Conservation (phyloP, 2,329 filamentous ascomycete genomes). For the Aschersonia sp. region DNA sequence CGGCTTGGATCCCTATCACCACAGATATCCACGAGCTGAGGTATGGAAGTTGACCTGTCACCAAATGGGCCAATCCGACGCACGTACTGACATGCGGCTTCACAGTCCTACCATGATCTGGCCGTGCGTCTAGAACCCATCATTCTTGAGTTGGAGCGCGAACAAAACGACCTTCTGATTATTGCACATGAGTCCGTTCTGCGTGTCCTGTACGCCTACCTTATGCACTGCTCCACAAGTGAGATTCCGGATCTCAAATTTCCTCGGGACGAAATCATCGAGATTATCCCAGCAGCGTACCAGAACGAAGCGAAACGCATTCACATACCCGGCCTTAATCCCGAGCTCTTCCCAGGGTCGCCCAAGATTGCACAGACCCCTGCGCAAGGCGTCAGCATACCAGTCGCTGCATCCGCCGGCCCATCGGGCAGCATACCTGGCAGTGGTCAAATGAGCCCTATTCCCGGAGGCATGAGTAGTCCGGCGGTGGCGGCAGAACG, state of each 20-base stretch:
- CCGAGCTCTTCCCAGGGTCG: constrained; percentile 57
- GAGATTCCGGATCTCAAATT: constrained; percentile 90
- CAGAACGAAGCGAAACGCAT: constrained; percentile 92
- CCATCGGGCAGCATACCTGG: constrained; percentile 12
- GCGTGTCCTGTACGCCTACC: constrained; percentile 87
- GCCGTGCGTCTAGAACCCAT: constrained; percentile 97
- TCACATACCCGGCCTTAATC: constrained; percentile 57
- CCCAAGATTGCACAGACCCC: constrained; percentile 73
- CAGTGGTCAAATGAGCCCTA: constrained; percentile 28
- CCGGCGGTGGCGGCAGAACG: constrained; percentile 28
- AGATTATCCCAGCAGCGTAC: constrained; percentile 95
- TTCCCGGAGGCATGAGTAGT: constrained; percentile 30
- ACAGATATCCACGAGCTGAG: constrained; percentile 88
- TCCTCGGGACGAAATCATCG: constrained; percentile 92
- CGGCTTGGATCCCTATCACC: constrained; percentile 88
- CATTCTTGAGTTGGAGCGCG: constrained; percentile 89
- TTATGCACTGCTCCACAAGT: constrained; percentile 95
- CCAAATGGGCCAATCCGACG: not conserved
- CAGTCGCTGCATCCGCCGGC: constrained; percentile 8
- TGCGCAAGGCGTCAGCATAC: constrained; percentile 30
- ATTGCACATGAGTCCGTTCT: constrained; percentile 98
- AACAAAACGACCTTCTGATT: constrained; percentile 94
- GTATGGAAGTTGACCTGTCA: constrained; percentile 24
- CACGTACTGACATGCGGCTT: not conserved
- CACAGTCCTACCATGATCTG: constrained; percentile 88